Percentiles rank a stretch among this genome's conserved stretches.
Evolutionary conservation across 2,329 filamentous ascomycete genomes (phyloP).

Genomic region (Tolypocladium tropicale): DNA sequence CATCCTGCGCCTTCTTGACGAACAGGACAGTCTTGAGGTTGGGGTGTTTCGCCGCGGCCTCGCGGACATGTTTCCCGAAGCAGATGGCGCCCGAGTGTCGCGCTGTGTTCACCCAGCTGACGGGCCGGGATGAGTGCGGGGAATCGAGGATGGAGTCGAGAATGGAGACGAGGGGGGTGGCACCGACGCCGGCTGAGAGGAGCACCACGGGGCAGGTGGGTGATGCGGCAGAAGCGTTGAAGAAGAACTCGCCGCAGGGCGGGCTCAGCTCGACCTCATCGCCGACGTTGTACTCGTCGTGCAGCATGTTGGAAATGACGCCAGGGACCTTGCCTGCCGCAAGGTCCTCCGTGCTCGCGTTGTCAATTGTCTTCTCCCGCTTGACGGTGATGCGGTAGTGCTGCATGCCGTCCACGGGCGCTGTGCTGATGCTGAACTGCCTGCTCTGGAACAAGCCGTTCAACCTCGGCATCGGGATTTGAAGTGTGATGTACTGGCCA

Average conservation of each 20-base stretch:
- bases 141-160: slow-evolving; percentile 40
- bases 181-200: slow-evolving; percentile 57
- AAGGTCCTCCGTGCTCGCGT: slow-evolving; percentile 19
- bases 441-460: slow-evolving; percentile 54
- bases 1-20: slow-evolving; percentile 33
- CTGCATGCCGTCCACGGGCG: slow-evolving; percentile 31
- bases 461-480: slow-evolving; percentile 48
- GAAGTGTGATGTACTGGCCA: slow-evolving; percentile 64
- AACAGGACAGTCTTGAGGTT: slow-evolving; percentile 35
- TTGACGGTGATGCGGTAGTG: slow-evolving; percentile 70
- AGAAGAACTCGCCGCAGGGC: slow-evolving; percentile 51
- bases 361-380: slow-evolving; percentile 37
- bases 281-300: slow-evolving; percentile 35
- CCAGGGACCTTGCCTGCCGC: slow-evolving; percentile 28
- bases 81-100: slow-evolving; percentile 39
- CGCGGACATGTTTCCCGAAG: slow-evolving; percentile 40
- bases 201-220: slow-evolving; percentile 48
- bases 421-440: slow-evolving; percentile 66
- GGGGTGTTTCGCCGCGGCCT: slow-evolving; percentile 19
- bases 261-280: slow-evolving; percentile 45
- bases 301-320: slow-evolving; percentile 42
- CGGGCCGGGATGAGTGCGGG: slow-evolving; percentile 25
- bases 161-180: slow-evolving; percentile 57
- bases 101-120: slow-evolving; percentile 55
- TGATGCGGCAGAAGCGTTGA: slow-evolving; percentile 34